Evolutionary conservation across 1,139 yeast genomes (phyloP).

Genomic region (Yamadazyma atlantica): DNA sequence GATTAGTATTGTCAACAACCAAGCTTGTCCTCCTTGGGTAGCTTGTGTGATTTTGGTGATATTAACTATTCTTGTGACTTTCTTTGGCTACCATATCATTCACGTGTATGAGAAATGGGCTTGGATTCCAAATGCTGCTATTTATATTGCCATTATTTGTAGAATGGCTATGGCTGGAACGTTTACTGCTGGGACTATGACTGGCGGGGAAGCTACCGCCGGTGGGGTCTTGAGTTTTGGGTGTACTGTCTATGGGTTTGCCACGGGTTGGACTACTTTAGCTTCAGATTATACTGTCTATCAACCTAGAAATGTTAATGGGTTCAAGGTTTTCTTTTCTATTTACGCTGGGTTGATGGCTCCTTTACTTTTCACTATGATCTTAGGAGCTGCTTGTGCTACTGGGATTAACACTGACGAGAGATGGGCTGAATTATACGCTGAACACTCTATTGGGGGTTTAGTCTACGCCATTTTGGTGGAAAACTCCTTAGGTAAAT

Average conservation of each 20-base stretch:
- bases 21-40: conserved; percentile 81
- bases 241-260: conserved; percentile 80
- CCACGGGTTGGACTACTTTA: conserved; percentile 92
- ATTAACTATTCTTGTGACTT: conserved; percentile 67
- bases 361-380: conserved; percentile 71
- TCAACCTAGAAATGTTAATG: conserved; percentile 61
- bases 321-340: conserved; percentile 57
- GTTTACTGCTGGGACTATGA: conserved; percentile 49
- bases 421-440: conserved; percentile 52
- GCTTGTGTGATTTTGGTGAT: conserved; percentile 74
- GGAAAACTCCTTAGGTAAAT: conserved; percentile 77
- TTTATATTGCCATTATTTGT: conserved; percentile 73
- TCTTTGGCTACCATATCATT: conserved; percentile 81
- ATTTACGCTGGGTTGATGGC: conserved; percentile 60
- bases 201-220: conserved; percentile 59
- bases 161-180: conserved; percentile 65
- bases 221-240: conserved; percentile 82
- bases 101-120: conserved; percentile 81
- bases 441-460: conserved; percentile 68
- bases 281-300: conserved; percentile 91
- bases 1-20: conserved; percentile 69
- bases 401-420: conserved; percentile 53
- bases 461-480: conserved; percentile 73
- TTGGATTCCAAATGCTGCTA: conserved; percentile 77
- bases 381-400: conserved; percentile 83